These are phyloP conservation scores for Noccaea bulbosa DNA, from an alignment of 345 rosid genomes.

Conservation along the genomic window DNA sequence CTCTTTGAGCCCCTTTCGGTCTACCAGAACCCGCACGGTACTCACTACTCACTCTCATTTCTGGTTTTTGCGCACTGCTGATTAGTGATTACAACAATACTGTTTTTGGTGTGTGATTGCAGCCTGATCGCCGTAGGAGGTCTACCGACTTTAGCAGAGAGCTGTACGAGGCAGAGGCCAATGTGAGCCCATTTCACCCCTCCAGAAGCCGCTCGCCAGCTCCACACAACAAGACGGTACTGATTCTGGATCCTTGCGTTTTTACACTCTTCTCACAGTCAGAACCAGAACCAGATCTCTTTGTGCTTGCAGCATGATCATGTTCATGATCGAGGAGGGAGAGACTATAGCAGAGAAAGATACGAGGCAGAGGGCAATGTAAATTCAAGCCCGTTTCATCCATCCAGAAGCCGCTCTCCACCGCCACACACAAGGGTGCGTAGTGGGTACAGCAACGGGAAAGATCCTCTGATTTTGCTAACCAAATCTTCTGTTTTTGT, in stretches of 20 bases:
- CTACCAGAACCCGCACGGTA: conserved; percentile 39
- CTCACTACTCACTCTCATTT: background rate
- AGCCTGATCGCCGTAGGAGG: conserved; percentile 43
- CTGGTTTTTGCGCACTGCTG: background rate
- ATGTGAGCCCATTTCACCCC: conserved; percentile 45
- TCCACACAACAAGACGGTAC: conserved; percentile 33
- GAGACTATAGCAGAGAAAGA: conserved; percentile 39
- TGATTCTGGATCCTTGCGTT: background rate
- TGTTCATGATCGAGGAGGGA: conserved; percentile 31
- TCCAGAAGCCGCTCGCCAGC: conserved; percentile 44
- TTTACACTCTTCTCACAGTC: background rate
- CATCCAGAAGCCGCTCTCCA: conserved; percentile 33
- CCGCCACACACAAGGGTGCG: conserved; percentile 30
- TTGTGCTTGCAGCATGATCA: conserved; percentile 20
- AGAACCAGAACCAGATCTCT: background rate
- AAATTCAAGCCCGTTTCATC: conserved; percentile 38
- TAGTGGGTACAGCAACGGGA: too few relatives aligned
- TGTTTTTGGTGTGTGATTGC: conserved; percentile 16
- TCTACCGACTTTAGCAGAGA: conserved; percentile 36
- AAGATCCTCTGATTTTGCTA: background rate
- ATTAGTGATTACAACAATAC: background rate
- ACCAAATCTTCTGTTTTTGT: background rate
- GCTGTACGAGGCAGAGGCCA: conserved; percentile 37
- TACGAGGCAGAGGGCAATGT: conserved; percentile 25
- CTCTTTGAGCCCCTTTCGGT: conserved; percentile 35